Evolutionary conservation across 345 rosid genomes (phyloP).

Genomic region (Cochlearia excelsa): DNA sequence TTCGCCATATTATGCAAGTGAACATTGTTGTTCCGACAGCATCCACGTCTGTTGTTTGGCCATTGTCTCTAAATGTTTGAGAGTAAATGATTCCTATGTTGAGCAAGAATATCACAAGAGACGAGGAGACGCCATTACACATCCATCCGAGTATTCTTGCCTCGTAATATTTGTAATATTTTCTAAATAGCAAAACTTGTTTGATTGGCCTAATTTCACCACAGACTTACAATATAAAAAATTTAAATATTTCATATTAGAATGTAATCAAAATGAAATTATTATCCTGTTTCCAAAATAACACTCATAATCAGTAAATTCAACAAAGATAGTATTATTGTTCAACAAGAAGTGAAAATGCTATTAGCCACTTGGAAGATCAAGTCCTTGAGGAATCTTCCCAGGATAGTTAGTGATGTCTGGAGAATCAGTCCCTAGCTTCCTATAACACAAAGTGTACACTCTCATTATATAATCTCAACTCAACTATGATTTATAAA

Average conservation of each 20-base stretch:
- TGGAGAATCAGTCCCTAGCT: constrained; percentile 22
- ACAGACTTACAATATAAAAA: too few species aligned
- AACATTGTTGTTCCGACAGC: constrained; percentile 87
- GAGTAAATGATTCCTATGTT: constrained; percentile 57
- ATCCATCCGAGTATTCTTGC: constrained; percentile 87
- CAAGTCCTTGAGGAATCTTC: constrained; percentile 30
- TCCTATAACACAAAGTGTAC: constrained; percentile 20
- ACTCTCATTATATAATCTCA: neutral
- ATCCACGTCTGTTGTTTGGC: constrained; percentile 89
- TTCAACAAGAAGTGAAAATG: too few species aligned
- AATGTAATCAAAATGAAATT: too few species aligned
- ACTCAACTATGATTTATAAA: neutral
- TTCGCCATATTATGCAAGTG: constrained; percentile 95
- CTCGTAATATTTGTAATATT: constrained; percentile 42
- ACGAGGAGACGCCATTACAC: constrained; percentile 76
- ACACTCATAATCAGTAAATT: too few species aligned
- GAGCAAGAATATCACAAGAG: constrained; percentile 71
- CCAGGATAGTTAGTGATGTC: constrained; percentile 32
- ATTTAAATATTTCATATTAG: too few species aligned
- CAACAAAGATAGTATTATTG: too few species aligned
- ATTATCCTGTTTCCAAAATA: too few species aligned
- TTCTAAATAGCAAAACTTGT: too few species aligned
- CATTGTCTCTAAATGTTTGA: constrained; percentile 66
- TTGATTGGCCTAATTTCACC: too few species aligned
- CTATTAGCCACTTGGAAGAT: constrained; percentile 31